Evolutionary conservation across 257 asterid species (phyloP).

Genomic region (Voacanga thouarsii): DNA sequence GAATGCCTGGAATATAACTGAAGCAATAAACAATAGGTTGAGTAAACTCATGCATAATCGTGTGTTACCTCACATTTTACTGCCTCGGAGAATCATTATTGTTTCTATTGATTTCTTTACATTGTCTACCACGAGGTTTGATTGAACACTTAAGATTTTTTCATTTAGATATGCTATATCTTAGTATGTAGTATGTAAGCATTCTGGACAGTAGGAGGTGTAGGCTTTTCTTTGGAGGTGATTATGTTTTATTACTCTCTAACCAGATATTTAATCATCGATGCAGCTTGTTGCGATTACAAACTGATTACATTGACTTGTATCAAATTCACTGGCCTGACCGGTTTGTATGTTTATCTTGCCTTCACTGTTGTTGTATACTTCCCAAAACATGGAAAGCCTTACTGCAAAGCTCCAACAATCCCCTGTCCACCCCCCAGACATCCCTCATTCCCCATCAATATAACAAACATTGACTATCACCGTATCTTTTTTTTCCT

Average conservation of each 20-base stretch:
- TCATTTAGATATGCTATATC: neutral
- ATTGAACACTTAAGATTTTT: neutral
- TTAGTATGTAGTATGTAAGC: neutral
- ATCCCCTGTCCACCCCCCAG: neutral
- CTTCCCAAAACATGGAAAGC: neutral
- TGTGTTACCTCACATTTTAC: neutral
- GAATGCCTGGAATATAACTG: constrained; percentile 59
- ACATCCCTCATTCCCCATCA: neutral
- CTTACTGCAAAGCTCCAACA: neutral
- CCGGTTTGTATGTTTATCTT: constrained; percentile 66
- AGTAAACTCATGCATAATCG: constrained; percentile 4
- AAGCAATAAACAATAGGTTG: constrained; percentile 84
- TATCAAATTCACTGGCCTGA: constrained; percentile 99
- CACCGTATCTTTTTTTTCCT: neutral
- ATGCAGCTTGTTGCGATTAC: constrained; percentile 69
- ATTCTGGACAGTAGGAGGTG: neutral
- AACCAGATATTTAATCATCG: constrained; percentile 9
- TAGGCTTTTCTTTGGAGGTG: constrained; percentile 12
- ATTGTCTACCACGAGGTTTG: neutral
- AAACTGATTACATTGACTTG: constrained; percentile 77
- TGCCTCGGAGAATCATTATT: neutral
- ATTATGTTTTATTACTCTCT: constrained; percentile 16
- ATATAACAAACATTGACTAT: neutral
- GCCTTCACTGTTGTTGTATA: neutral
- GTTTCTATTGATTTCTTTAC: neutral